Base-by-base conservation (phyloP, 192 early-diverging fungal species). In the Backusella macrospora region DNA sequence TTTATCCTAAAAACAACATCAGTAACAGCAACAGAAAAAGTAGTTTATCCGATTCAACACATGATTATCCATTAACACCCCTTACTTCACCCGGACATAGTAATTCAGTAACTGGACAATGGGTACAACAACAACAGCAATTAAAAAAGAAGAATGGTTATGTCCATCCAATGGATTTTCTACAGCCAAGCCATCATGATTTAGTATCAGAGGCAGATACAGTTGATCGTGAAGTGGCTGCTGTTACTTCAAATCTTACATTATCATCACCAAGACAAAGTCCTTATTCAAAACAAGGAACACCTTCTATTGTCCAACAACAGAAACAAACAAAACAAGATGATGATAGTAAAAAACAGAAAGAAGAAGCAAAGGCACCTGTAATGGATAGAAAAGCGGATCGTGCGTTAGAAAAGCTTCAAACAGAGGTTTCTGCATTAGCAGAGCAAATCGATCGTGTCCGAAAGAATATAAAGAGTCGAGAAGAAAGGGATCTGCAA, bases 221-320 rank as follows among this genome's bases (percentile, higher is more conserved):
- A 9, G 43, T 76, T 49, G 74, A 76, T 65, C 74, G 62, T 3
- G 74, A 76, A 48, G 74, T 76, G 42, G 74, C 74, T 8, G 68
- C 67, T 12, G 48, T 45, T 21, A 76, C 74, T 9, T 55, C 74
- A 0, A 70, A 62, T 9, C 12, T 76, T 4, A 44, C 44, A 39
- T 15, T 70, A 13, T 38, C 29, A 12, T 62, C 62, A 64, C 74
- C 74, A 16, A 62, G 37, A 40, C 47, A 69, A 49, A 48, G 59
- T 16, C 44, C 74, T 48, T 44, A 69, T 47, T 43, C 47, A 14
- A 37, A 40, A 47, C 37, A 21, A 45, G 37, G 29, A 4, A 29
- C 21, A 23, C 21, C 59, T 14, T 29, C 52, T 43, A 48, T 65
- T 34, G 29, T 2, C n/a, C 43, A 73, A 13, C 29, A 49, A 0